Evolutionary conservation across 2,329 filamentous ascomycete genomes (phyloP).

Genomic region (Phyllosticta citriasiana): DNA sequence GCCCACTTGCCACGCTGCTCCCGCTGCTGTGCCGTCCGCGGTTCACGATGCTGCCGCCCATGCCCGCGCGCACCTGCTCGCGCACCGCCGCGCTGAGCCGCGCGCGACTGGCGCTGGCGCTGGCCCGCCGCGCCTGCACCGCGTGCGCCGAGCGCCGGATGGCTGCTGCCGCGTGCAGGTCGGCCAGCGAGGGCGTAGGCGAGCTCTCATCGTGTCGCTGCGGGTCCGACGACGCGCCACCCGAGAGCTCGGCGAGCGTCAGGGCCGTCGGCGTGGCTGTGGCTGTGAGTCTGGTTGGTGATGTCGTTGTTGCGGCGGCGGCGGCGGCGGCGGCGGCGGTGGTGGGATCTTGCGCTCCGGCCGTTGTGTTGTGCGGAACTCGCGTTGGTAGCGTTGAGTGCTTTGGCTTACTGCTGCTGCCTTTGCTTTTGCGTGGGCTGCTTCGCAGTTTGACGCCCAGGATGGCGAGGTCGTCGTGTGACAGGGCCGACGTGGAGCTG

Average conservation of each 20-base stretch:
- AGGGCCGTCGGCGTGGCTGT: background rate
- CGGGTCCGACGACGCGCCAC: background rate
- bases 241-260: background rate
- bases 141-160: background rate
- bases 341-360: background rate
- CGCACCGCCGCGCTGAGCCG: constrained; percentile 3
- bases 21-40: constrained; percentile 1
- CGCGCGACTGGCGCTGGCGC: background rate
- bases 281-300: background rate
- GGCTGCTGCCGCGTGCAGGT: background rate
- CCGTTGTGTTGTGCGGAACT: background rate
- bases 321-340: background rate
- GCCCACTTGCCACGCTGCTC: background rate
- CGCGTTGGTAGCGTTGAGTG: background rate
- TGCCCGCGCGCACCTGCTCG: background rate
- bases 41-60: constrained; percentile 3
- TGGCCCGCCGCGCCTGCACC: background rate
- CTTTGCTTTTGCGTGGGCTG: background rate
- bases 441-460: background rate
- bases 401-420: background rate
- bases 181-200: background rate
- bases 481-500: background rate
- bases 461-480: background rate
- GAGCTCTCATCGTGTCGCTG: background rate
- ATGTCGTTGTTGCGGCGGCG: background rate